Base-by-base conservation (phyloP, 306 rosid species). In the Erythrophleum fordii region DNA sequence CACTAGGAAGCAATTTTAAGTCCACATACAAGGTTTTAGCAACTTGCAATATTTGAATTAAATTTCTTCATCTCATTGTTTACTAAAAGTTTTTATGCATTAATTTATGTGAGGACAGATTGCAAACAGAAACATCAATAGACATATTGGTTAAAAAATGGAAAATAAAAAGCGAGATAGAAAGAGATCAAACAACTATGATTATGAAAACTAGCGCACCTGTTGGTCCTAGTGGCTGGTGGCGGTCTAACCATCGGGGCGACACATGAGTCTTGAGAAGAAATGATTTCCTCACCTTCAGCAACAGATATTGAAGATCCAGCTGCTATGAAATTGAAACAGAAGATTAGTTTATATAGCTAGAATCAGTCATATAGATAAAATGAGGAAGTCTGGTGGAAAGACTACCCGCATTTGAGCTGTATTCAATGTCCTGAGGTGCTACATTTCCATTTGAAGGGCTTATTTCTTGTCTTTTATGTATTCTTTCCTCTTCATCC, bases 401-500 rank as follows among this genome's bases (percentile, higher is more conserved):
- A 85, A 76, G 45, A 20, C 31, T 89, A 93, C 99, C 98, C 11
- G 90, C 88, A 82, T 82, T 89, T 71, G 97, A 85, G 90, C 74
- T 79, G 84, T 78, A 77, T 73, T 89, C 96, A 78, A 68, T 87
- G 55, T 85, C 94, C 46, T 79, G 73, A 76, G 80, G 80, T 48
- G 84, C 81, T 80, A 81, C 78, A 76, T 89, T 84, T 77, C 78
- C 83, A 78, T 88, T 79, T 18, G 89, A 79, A 74, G 90, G 83
- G 85, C 84, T 85, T 67, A 64, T 61, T 81, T 91, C 94, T 77
- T 85, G 87, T 83, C 97, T 91, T 87, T 89, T 90, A 72, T 87
- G 93, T 90, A 90, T 83, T 90, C 97, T 93, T 72, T 91, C 97
- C 81, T 90, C 97, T 79, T 96, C 99, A 80, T 92, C 98, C 83